Evolutionary conservation across 305 asterid species (phyloP), one percentile per base, ranked within the genome.

Genomic region (Solanum hybrid): DNA sequence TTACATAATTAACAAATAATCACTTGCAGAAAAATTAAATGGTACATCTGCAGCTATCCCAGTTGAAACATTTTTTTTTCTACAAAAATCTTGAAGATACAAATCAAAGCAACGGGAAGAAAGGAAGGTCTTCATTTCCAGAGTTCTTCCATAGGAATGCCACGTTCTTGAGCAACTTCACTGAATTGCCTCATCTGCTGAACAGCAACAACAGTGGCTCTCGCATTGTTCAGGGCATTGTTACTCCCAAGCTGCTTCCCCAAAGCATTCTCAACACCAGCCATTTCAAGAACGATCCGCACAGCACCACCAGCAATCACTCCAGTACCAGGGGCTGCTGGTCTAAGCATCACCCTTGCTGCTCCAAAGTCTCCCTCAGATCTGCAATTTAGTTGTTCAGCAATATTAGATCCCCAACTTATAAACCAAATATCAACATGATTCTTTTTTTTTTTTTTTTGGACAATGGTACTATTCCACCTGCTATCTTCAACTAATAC

Each of bases 301-400:
- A 97, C 99, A 2, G 99, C 94, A 38, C 99, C 99, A 38, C 99
- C 99, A 9, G 99, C 99, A 86, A 97, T 96, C 34, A 97, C 99
- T 37, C 99, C 99, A 3, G 98, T 97, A 88, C 99, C 99, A 1
- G 99, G 98, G 1, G 98, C 93, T 66, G 99, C 99, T 0, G 99
- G 99, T 76, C 99, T 93, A n/a, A 97, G 98, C 99, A 97, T 97
- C 91, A 97, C 99, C 90, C 76, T 95, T 24, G 99, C 99, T 15
- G 99, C 99, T 35, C 99, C 99, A 86, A 95, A 97, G 86, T 93
- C 94, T 76, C 96, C 98, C 38, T 95, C 98, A 0, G 94, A 84
- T 91, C 99, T 97, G 95, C 88, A 88, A 89, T 86, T 40, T 5
- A 90, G 40, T 40, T 40, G 14, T 51, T 51, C 66, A 42, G 13